Evolutionary conservation across 306 rosid species (phyloP).

Genomic region (Cucurbita moschata): DNA sequence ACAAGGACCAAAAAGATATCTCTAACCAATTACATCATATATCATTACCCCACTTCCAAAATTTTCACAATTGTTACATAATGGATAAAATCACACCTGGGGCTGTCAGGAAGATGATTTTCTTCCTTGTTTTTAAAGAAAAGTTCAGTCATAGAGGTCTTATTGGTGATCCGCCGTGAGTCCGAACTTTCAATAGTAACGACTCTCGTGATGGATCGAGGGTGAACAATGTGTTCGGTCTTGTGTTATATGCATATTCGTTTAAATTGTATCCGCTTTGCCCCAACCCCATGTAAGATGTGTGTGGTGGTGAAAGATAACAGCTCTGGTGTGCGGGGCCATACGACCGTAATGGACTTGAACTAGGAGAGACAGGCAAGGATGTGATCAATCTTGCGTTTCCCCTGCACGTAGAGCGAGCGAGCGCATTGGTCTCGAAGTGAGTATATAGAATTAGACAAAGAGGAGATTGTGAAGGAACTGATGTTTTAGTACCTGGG

Average conservation of each 20-base stretch:
- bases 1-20: constrained; percentile 6
- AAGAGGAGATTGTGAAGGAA: neutral
- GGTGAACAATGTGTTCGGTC: constrained; percentile 36
- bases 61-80: neutral
- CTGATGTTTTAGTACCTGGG: constrained; percentile 22
- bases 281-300: constrained; percentile 33
- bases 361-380: constrained; percentile 82
- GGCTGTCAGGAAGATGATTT: neutral
- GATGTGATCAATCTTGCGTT: constrained; percentile 53
- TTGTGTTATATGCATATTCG: constrained; percentile 29
- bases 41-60: neutral
- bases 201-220: constrained; percentile 51
- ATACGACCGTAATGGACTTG: constrained; percentile 74
- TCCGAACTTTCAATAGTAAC: constrained; percentile 34
- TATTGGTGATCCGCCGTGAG: constrained; percentile 83
- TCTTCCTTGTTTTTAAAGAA: neutral
- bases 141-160: constrained; percentile 37
- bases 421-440: neutral
- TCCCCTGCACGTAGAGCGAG: constrained; percentile 37
- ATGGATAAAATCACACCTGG: neutral
- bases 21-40: neutral
- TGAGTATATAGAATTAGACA: neutral
- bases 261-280: constrained; percentile 36
- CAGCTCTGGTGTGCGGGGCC: constrained; percentile 37
- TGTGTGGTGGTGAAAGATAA: constrained; percentile 77